These are phyloP conservation scores for Galium porrigens DNA, from an alignment of 305 asterid genomes.

Conservation along the genomic window DNA sequence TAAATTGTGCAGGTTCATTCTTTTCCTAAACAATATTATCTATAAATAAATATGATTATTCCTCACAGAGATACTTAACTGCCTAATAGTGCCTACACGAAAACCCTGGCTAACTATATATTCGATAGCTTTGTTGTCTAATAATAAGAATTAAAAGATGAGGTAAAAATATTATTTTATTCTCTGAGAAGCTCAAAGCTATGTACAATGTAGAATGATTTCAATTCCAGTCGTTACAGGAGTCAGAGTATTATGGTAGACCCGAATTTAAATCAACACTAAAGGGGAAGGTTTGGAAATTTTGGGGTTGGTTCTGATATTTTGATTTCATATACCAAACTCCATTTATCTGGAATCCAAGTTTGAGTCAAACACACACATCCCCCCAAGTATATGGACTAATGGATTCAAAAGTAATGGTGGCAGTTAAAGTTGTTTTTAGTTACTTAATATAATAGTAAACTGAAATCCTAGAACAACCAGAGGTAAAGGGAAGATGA, in stretches of 20 bases:
- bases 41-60: too few relatives aligned
- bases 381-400: too few relatives aligned
- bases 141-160: not conserved
- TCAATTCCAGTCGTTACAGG: not conserved
- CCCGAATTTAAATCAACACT: too few relatives aligned
- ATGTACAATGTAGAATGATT: not conserved
- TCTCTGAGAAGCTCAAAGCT: not conserved
- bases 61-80: too few relatives aligned
- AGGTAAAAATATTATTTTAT: not conserved
- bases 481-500: not conserved
- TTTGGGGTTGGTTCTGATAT: not conserved
- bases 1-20: too few relatives aligned
- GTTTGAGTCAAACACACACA: not conserved
- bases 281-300: not conserved
- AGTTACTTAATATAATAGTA: too few relatives aligned
- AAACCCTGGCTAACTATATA: not conserved
- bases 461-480: not conserved
- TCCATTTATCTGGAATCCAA: not conserved
- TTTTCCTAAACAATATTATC: too few relatives aligned
- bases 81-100: too few relatives aligned
- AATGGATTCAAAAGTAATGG: too few relatives aligned
- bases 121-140: not conserved
- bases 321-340: not conserved
- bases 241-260: not conserved
- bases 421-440: too few relatives aligned